These are phyloP conservation scores for Termitomyces sp. DNA, from an alignment of 768 basidiomycete species.

Conservation along the genomic window DNA sequence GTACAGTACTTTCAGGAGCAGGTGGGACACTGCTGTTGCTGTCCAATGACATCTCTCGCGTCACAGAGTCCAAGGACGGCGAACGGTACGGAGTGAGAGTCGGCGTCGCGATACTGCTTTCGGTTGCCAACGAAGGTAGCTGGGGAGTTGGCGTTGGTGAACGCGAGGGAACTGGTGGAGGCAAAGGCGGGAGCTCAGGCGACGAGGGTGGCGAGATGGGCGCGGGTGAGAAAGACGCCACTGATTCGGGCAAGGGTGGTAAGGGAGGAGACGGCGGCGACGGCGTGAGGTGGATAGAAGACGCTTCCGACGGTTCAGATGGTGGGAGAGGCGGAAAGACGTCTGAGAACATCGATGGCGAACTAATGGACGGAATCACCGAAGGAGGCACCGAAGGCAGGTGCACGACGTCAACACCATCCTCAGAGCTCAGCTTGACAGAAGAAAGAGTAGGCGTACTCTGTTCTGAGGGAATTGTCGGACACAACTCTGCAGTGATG, in stretches of 20 bases:
- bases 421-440: slow-evolving; percentile 30
- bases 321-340: slow-evolving; percentile 17
- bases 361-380: slow-evolving; percentile 16
- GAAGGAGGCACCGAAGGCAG: slow-evolving; percentile 16
- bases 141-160: slow-evolving; percentile 11
- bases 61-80: slow-evolving; percentile 17
- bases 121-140: slow-evolving; percentile 9
- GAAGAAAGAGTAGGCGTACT: slow-evolving; percentile 42
- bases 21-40: slow-evolving; percentile 14
- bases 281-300: slow-evolving; percentile 17
- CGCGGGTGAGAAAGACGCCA: slow-evolving; percentile 14
- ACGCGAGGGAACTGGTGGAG: slow-evolving; percentile 20
- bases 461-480: slow-evolving; percentile 42
- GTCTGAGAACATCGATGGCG: slow-evolving; percentile 18
- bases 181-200: slow-evolving; percentile 25
- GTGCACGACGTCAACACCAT: slow-evolving; percentile 21
- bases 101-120: slow-evolving; percentile 31
- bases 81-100: slow-evolving; percentile 33
- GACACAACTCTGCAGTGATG: slow-evolving; percentile 46
- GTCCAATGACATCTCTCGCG: slow-evolving; percentile 13
- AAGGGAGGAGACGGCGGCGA: neutral
- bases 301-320: slow-evolving; percentile 25
- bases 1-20: slow-evolving; percentile 13
- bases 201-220: slow-evolving; percentile 26
- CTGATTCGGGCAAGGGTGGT: slow-evolving; percentile 17